Evolutionary conservation across 768 basidiomycete species (phyloP).

Genomic region (Crassisporium funariophilum): DNA sequence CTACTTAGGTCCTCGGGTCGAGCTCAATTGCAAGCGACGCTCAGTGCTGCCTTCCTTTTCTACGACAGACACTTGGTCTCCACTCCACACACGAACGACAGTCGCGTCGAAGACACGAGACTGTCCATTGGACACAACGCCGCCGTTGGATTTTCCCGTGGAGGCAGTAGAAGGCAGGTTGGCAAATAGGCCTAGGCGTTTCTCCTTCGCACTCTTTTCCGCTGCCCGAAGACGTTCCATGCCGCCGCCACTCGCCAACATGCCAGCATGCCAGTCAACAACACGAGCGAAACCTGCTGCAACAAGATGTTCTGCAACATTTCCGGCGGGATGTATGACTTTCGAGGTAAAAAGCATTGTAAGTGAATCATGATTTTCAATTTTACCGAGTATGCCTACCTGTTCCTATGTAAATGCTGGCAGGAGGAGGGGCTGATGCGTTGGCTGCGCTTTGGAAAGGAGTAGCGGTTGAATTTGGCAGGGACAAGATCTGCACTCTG

Average conservation of each 20-base stretch:
- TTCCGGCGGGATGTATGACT: constrained; percentile 92
- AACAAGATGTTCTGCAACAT: constrained; percentile 89
- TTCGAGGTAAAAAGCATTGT: not conserved
- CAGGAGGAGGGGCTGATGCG: constrained; percentile 58
- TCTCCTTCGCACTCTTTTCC: constrained; percentile 80
- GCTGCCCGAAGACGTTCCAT: constrained; percentile 88
- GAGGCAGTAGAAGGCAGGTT: constrained; percentile 43
- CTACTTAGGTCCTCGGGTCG: constrained; percentile 83
- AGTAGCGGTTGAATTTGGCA: constrained; percentile 76
- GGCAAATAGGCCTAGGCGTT: constrained; percentile 69
- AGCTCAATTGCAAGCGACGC: constrained; percentile 83
- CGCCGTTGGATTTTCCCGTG: constrained; percentile 49
- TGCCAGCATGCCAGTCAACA: constrained; percentile 97
- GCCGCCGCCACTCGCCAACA: constrained; percentile 80
- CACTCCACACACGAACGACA: constrained; percentile 88
- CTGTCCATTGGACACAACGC: constrained; percentile 43
- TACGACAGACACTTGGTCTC: constrained; percentile 84
- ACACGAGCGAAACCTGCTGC: constrained; percentile 85
- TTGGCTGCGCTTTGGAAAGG: constrained; percentile 71
- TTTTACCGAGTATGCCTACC: no score
- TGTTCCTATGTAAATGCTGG: constrained; percentile 88
- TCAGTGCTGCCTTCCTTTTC: constrained; percentile 77
- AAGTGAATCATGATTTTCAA: no score
- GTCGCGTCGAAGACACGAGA: constrained; percentile 72
- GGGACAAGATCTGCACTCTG: constrained; percentile 74